A percentile compares a stretch with the other conserved stretches of the same genome.
Conservation (phyloP, 2,329 filamentous ascomycete species). For the Apiospora koreana region DNA sequence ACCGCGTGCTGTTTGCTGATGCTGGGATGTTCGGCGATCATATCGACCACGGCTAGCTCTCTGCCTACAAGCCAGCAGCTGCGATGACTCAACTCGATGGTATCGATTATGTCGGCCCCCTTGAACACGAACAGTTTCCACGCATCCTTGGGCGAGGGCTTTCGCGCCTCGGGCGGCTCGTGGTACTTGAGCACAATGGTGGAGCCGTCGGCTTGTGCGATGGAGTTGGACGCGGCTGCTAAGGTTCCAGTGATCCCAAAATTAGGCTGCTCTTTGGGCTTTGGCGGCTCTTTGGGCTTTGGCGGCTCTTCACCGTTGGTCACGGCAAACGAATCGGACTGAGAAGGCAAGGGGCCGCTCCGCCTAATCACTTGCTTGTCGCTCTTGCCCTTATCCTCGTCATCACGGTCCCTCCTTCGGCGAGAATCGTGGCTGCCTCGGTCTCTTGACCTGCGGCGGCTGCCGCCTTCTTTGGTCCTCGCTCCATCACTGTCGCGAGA, state of each 20-base stretch:
- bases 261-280: slow-evolving; percentile 85
- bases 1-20: slow-evolving; percentile 95
- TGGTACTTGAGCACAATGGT: slow-evolving; percentile 90
- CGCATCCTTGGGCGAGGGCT: slow-evolving; percentile 73
- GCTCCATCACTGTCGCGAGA: slow-evolving; percentile 32
- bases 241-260: slow-evolving; percentile 78
- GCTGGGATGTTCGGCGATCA: slow-evolving; percentile 85
- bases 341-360: slow-evolving; percentile 58
- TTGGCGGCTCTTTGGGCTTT: slow-evolving; percentile 57
- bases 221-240: slow-evolving; percentile 81
- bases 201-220: slow-evolving; percentile 71
- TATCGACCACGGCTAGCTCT: slow-evolving; percentile 77
- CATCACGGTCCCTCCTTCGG: slow-evolving; percentile 26
- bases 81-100: slow-evolving; percentile 71
- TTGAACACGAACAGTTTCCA: slow-evolving; percentile 98
- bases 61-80: slow-evolving; percentile 92
- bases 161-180: slow-evolving; percentile 90
- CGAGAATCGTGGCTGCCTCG: slow-evolving; percentile 15
- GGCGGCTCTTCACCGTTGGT: slow-evolving; percentile 50
- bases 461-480: slow-evolving; percentile 23
- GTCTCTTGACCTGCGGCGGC: slow-evolving; percentile 14
- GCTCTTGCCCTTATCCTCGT: slow-evolving; percentile 18
- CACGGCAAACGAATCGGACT: slow-evolving; percentile 60
- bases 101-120: slow-evolving; percentile 75
- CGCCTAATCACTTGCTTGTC: slow-evolving; percentile 35